These are phyloP conservation scores for Coniferiporia weirii DNA, from an alignment of 1,284 basidiomycete species.

Conservation along the genomic window DNA sequence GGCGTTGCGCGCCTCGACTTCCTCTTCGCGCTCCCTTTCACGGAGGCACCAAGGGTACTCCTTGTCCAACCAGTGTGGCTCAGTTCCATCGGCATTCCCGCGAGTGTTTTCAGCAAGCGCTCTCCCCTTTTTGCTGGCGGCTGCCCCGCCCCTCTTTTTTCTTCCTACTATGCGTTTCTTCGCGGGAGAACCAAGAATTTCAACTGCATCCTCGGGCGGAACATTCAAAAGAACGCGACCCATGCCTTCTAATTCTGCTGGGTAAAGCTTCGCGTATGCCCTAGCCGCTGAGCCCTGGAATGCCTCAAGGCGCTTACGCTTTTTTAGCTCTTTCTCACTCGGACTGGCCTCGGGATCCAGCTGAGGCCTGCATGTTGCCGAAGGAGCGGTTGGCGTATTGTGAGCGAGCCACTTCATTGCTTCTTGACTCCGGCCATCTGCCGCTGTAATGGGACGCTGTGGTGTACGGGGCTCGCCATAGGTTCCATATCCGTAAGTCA, in stretches of 20 bases:
- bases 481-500: constrained; percentile 68
- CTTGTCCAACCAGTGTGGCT: constrained; percentile 69
- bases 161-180: constrained; percentile 32
- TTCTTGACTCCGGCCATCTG: constrained; percentile 26
- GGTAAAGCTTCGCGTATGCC: constrained; percentile 38
- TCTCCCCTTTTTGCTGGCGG: constrained; percentile 19
- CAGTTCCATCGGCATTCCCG: constrained; percentile 27
- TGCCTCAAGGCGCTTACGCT: constrained; percentile 57
- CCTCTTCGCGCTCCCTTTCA: constrained; percentile 45
- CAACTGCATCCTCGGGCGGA: constrained; percentile 29
- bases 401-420: constrained; percentile 28
- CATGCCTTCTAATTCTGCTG: constrained; percentile 58
- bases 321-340: constrained; percentile 57
- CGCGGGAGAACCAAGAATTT: constrained; percentile 24
- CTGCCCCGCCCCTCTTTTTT: constrained; percentile 27
- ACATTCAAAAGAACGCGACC: constrained; percentile 61
- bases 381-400: constrained; percentile 10
- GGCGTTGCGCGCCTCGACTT: constrained; percentile 47
- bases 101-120: neutral
- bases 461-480: constrained; percentile 29
- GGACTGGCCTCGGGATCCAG: constrained; percentile 28
- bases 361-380: neutral
- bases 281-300: constrained; percentile 36
- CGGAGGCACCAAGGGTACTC: constrained; percentile 71
- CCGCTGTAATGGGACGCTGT: constrained; percentile 16